Conservation (phyloP, 2,329 filamentous ascomycete genomes). For the Claviceps pazoutovae region DNA sequence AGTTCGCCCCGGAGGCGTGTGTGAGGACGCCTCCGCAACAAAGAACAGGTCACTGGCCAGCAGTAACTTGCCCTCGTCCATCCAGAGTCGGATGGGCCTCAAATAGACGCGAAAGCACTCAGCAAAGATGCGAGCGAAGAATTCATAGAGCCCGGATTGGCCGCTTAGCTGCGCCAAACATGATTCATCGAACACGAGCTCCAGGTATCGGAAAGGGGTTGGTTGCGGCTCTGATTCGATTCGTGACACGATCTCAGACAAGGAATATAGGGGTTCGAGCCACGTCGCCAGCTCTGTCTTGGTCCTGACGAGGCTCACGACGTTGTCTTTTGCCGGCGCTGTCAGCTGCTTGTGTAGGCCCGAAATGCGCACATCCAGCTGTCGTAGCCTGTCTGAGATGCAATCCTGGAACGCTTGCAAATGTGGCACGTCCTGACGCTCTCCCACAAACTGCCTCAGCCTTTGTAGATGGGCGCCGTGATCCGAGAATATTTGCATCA, state of each 20-base stretch:
- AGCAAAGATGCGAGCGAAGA: constrained; percentile 58
- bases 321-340: constrained; percentile 33
- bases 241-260: constrained; percentile 48
- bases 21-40: constrained; percentile 43
- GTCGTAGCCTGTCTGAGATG: constrained; percentile 39
- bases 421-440: constrained; percentile 37
- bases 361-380: constrained; percentile 46
- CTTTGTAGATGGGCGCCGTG: constrained; percentile 30
- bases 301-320: constrained; percentile 54
- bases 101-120: constrained; percentile 73
- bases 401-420: constrained; percentile 59
- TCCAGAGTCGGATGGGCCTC: constrained; percentile 68
- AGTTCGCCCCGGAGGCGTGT: constrained; percentile 47
- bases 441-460: constrained; percentile 30
- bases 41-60: constrained; percentile 61
- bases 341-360: constrained; percentile 47
- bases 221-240: constrained; percentile 34
- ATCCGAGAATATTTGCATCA: constrained; percentile 33
- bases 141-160: constrained; percentile 45
- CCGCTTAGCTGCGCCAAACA: constrained; percentile 57
- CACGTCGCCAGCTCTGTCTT: constrained; percentile 40
- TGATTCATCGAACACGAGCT: constrained; percentile 60
- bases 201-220: constrained; percentile 59
- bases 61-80: constrained; percentile 61
- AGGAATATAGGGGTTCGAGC: constrained; percentile 40